A percentile compares a stretch with the other conserved stretches of the same genome.
Conservation (phyloP, 1,284 basidiomycete species). For the Anthracocystis setariae region DNA sequence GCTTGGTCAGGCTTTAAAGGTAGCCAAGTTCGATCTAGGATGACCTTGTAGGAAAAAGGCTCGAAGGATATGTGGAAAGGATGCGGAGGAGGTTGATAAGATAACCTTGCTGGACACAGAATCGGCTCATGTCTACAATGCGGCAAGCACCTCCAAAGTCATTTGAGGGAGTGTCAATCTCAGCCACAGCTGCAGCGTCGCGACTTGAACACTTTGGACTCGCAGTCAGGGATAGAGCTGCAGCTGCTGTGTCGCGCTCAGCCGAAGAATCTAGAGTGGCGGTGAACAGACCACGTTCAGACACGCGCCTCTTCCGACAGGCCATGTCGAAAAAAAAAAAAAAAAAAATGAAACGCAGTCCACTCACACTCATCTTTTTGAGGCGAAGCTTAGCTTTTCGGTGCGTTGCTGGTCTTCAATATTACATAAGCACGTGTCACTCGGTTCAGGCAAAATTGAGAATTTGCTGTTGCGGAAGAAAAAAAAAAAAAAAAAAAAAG, state of each 20-base stretch:
- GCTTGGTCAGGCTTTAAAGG: too few species aligned
- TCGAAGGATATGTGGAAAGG: too few species aligned
- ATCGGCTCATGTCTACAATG: conserved; percentile 3
- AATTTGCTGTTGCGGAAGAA: conserved; percentile 22
- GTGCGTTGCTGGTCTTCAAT: neutral
- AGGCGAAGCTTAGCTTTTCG: neutral
- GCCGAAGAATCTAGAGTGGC: neutral
- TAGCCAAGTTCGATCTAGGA: too few species aligned
- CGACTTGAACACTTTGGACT: conserved; percentile 7
- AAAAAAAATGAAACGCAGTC: neutral
- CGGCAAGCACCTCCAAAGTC: neutral
- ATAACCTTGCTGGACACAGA: too few species aligned
- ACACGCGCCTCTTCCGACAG: conserved; percentile 8
- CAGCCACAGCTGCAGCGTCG: conserved; percentile 17
- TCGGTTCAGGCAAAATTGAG: neutral
- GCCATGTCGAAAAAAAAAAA: conserved; percentile 11
- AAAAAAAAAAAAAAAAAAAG: conserved; percentile 26
- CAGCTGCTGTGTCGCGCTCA: conserved; percentile 1
- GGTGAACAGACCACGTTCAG: conserved; percentile 4
- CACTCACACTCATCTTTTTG: conserved; percentile 7
- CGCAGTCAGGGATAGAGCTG: conserved; percentile 5
- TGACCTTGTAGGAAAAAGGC: too few species aligned
- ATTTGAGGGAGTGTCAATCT: conserved; percentile 25
- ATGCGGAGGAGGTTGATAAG: too few species aligned
- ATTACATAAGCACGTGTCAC: conserved; percentile 32